These are phyloP conservation scores for Conticribra guillardii DNA, from an alignment of 108 stramenopile genomes.

Conservation along the genomic window DNA sequence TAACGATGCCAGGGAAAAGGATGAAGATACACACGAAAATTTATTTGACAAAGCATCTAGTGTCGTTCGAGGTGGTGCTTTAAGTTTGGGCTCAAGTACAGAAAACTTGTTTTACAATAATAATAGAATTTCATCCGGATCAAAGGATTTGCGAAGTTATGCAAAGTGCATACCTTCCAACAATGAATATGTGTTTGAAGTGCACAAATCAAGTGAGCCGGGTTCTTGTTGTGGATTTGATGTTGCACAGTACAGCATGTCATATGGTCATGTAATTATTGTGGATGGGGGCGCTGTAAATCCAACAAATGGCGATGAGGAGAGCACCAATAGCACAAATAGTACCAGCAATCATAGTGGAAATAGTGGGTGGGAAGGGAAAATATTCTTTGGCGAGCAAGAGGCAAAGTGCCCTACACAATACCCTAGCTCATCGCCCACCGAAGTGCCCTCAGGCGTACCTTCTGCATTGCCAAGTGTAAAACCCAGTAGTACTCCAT, in stretches of 20 bases:
- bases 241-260: conserved; percentile 12
- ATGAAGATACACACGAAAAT: no score
- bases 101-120: conserved; percentile 10
- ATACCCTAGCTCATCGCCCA: not conserved
- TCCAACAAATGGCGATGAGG: not conserved
- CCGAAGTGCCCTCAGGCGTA: not conserved
- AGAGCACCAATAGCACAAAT: not conserved
- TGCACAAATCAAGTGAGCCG: conserved; percentile 11
- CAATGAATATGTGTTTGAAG: conserved; percentile 29
- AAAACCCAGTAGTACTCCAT: no score
- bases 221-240: conserved; percentile 38
- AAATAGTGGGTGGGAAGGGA: not conserved
- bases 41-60: no score
- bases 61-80: no score
- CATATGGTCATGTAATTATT: conserved; percentile 11
- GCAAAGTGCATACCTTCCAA: conserved; percentile 17
- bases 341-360: not conserved
- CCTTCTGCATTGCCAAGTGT: not conserved
- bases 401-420: conserved; percentile 16
- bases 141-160: not conserved
- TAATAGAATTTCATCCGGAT: no score
- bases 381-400: conserved; percentile 1
- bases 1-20: no score
- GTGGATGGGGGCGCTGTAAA: not conserved
- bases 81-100: no score